Conservation (phyloP, 2,329 filamentous ascomycete species). For the Xylaria sp. region DNA sequence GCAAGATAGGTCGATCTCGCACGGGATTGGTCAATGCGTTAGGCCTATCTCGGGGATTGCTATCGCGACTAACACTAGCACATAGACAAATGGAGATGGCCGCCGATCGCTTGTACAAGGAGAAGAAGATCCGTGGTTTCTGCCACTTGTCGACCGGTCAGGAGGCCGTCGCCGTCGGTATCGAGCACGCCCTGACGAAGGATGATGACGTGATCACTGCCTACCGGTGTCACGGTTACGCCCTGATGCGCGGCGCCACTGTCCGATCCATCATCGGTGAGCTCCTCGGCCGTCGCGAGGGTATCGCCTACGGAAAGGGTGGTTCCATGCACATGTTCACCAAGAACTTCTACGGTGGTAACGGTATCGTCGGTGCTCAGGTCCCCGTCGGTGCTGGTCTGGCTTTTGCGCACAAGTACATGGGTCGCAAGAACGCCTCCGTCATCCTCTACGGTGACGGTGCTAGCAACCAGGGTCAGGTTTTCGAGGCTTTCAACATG, state of each 20-base stretch:
- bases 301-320: slow-evolving; percentile 98
- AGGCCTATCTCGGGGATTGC: background rate
- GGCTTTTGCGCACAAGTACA: slow-evolving; percentile 95
- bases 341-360: slow-evolving; percentile 95
- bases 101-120: slow-evolving; percentile 97
- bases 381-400: slow-evolving; percentile 95
- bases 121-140: slow-evolving; percentile 99
- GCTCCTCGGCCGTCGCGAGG: slow-evolving; percentile 87
- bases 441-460: slow-evolving; percentile 95
- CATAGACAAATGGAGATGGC: slow-evolving; percentile 98
- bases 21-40: background rate
- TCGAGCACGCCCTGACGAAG: slow-evolving; percentile 91
- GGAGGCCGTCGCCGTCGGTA: slow-evolving; percentile 94
- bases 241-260: slow-evolving; percentile 87
- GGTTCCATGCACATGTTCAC: slow-evolving; percentile 99
- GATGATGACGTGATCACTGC: slow-evolving; percentile 93
- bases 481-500: slow-evolving; percentile 99
- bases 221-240: slow-evolving; percentile 98
- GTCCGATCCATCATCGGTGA: slow-evolving; percentile 94
- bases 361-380: slow-evolving; percentile 98
- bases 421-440: slow-evolving; percentile 75
- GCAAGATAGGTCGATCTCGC: background rate
- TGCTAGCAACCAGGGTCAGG: slow-evolving; percentile 97
- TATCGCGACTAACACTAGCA: slow-evolving; percentile 1
- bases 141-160: slow-evolving; percentile 97